These are phyloP conservation scores for Termitomyces sp. DNA, from an alignment of 768 basidiomycete species.

Conservation along the genomic window DNA sequence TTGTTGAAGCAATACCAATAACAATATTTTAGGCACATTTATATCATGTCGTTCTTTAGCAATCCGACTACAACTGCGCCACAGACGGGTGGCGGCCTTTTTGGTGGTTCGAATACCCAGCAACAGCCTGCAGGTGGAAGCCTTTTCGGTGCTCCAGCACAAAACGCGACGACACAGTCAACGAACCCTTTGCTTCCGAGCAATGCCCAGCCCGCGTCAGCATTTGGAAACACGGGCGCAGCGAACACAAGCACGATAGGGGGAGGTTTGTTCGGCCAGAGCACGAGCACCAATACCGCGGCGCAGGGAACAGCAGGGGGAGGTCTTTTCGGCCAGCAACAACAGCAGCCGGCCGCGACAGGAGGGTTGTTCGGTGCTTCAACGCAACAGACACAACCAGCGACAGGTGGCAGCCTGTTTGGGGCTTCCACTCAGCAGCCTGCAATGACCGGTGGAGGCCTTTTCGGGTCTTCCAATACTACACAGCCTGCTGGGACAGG, in stretches of 20 bases:
- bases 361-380: constrained; percentile 22
- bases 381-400: constrained; percentile 6
- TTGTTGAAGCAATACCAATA: background rate
- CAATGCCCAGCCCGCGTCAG: constrained; percentile 11
- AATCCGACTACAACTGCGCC: constrained; percentile 10
- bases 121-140: constrained; percentile 21
- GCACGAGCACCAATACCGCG: constrained; percentile 4
- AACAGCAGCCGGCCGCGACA: constrained; percentile 13
- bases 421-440: constrained; percentile 17
- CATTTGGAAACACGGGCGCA: constrained; percentile 14
- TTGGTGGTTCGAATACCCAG: constrained; percentile 23
- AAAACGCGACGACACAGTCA: constrained; percentile 5
- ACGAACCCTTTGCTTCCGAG: constrained; percentile 5
- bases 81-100: constrained; percentile 18
- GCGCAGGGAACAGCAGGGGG: constrained; percentile 13
- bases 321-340: constrained; percentile 18
- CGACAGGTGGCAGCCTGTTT: constrained; percentile 17
- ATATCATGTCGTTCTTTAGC: constrained; percentile 17
- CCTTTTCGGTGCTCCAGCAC: constrained; percentile 21
- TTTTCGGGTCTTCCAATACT: constrained; percentile 26
- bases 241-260: constrained; percentile 8
- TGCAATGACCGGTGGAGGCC: constrained; percentile 14
- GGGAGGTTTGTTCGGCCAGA: constrained; percentile 14
- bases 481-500: constrained; percentile 18
- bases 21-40: background rate